Evolutionary conservation across 768 basidiomycete genomes (phyloP).

Genomic region (Russula griseocarnosa): DNA sequence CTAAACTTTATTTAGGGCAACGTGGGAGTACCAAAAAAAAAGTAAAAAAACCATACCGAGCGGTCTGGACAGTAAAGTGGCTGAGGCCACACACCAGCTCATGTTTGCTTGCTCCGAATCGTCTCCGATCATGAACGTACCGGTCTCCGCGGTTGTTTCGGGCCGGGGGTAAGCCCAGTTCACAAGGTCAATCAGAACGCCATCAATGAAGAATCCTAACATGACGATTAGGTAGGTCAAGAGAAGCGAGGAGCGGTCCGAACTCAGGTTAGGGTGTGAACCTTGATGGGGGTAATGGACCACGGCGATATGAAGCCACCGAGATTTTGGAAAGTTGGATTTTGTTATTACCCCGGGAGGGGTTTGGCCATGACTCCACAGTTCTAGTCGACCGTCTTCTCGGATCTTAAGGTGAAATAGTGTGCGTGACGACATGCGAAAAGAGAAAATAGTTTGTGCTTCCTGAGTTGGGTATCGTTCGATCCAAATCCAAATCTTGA

Average conservation of each 20-base stretch:
- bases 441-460: slow-evolving; percentile 38
- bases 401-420: slow-evolving; percentile 47
- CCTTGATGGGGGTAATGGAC: slow-evolving; percentile 59
- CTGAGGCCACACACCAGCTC: slow-evolving; percentile 69
- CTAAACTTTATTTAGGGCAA: slow-evolving; percentile 35
- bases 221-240: slow-evolving; percentile 3
- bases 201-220: slow-evolving; percentile 74
- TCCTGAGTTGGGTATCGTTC: slow-evolving; percentile 40
- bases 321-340: slow-evolving; percentile 46
- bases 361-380: slow-evolving; percentile 41
- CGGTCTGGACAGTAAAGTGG: slow-evolving; percentile 56
- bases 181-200: slow-evolving; percentile 57
- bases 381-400: slow-evolving; percentile 54
- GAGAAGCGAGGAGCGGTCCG: slow-evolving; percentile 39
- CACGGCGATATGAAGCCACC: slow-evolving; percentile 71
- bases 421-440: slow-evolving; percentile 34
- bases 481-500: slow-evolving; percentile 49
- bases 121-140: slow-evolving; percentile 57
- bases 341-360: slow-evolving; percentile 45
- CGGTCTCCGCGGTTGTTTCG: slow-evolving; percentile 38
- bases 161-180: slow-evolving; percentile 61
- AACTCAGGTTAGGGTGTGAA: slow-evolving; percentile 55
- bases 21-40: not conserved
- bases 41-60: slow-evolving; percentile 42
- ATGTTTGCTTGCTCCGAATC: slow-evolving; percentile 40